A percentile compares a stretch with the other conserved stretches of the same genome.
Conservation (phyloP, 768 basidiomycete species). For the Imleria badia region DNA sequence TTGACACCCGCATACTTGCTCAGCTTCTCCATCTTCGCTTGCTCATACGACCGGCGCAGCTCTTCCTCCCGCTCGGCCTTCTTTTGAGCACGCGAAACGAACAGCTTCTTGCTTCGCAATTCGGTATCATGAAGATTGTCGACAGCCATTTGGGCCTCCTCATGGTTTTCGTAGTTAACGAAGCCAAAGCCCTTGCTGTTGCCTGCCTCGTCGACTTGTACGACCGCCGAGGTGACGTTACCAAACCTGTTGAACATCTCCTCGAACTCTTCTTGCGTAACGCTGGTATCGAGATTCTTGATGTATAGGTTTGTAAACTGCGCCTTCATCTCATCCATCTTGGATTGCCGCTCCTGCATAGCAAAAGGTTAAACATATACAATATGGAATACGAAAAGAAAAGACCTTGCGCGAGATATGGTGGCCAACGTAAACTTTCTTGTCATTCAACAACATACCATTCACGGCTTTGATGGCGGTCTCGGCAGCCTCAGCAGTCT, state of each 20-base stretch:
- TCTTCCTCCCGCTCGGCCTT: constrained; percentile 98
- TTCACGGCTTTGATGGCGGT: constrained; percentile 98
- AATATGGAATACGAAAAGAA: neutral
- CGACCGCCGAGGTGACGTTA: constrained; percentile 81
- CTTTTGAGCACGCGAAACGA: constrained; percentile 96
- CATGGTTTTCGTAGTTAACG: constrained; percentile 93
- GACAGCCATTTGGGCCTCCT: constrained; percentile 88
- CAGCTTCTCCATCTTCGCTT: constrained; percentile 94
- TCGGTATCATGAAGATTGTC: constrained; percentile 88
- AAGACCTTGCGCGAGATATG: constrained; percentile 94
- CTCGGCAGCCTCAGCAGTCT: constrained; percentile 94
- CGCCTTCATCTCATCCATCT: constrained; percentile 95
- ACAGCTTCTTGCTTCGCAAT: constrained; percentile 83
- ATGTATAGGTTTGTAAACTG: constrained; percentile 98
- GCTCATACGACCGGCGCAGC: constrained; percentile 89
- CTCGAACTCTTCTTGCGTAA: constrained; percentile 83
- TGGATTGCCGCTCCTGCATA: constrained; percentile 88
- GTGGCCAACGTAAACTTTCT: constrained; percentile 97
- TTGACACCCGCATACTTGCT: constrained; percentile 99
- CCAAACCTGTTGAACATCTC: constrained; percentile 78
- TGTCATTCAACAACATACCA: constrained; percentile 99
- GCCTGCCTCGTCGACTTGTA: constrained; percentile 83
- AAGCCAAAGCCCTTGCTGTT: constrained; percentile 98
- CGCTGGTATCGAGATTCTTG: constrained; percentile 91
- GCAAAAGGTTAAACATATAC: neutral